Evolutionary conservation across 148 eudicot species (phyloP), one percentile per base, ranked within the genome.

Genomic region (Hydrangea macrophylla): DNA sequence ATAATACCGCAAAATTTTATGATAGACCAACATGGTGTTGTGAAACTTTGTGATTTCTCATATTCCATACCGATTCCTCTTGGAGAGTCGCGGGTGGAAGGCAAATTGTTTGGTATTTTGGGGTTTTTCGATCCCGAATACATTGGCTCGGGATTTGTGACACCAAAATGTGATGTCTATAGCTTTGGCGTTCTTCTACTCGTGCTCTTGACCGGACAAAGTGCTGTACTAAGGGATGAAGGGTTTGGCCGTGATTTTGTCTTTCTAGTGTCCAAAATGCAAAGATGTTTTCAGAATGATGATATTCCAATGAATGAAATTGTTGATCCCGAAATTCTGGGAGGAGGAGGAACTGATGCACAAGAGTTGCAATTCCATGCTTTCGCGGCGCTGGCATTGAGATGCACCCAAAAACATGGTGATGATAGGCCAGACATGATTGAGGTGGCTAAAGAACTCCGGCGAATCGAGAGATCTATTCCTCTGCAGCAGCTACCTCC

Each of bases 401-500:
- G 25, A 22, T 70, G 73, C 15, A 13, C 20, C 11, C 37, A 31
- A 17, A 32, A 60, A 51, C 25, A 48, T 39, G 23, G 72, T 27
- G 55, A 68, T 2, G 37, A 57, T 27, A 58, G 64, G 48, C 73
- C 73, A 9, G 31, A 48, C 48, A 70, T 70, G 73, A 36, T 44
- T 17, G 50, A 51, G 1, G 58, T 70, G 33, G 58, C 33, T 7
- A 44, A 45, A 44, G 73, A 70, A 70, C 73, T 70, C n/a, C 7
- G 45, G 33, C 58, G 25, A 45, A 70, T 70, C 24, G 32, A 36
- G 45, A 12, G 72, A 17, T 58, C 20, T 31, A 62, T n/a, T 44
- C 22, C 11, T 32, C 36, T n/a, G n/a, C n/a, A n/a, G 4, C 8
- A n/a, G n/a, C n/a, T n/a, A n/a, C n/a, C n/a, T n/a, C n/a, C n/a